Conservation (phyloP, 2,329 filamentous ascomycete genomes). For the Trichoderma sp. region DNA sequence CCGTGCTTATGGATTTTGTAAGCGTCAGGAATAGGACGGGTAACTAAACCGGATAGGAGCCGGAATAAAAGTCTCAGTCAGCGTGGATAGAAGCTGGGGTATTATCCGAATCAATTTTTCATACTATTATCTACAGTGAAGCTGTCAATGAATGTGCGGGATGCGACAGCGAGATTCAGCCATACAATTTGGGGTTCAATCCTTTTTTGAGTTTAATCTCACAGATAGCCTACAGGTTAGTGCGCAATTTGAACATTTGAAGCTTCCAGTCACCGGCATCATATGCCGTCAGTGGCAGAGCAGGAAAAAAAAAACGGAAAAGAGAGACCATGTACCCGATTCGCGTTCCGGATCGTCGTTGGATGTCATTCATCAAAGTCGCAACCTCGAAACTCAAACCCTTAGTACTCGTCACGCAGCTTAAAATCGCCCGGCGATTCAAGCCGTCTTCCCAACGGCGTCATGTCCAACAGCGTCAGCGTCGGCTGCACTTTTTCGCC, state of each 20-base stretch:
- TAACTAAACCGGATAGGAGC: too few species aligned
- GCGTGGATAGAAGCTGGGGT: neutral
- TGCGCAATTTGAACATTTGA: neutral
- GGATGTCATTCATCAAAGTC: neutral
- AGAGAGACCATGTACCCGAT: neutral
- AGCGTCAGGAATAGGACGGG: too few species aligned
- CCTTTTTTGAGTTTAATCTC: neutral
- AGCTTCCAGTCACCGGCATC: neutral
- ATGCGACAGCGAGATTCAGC: neutral
- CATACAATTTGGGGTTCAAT: neutral
- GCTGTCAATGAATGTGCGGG: neutral
- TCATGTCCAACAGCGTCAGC: constrained; percentile 34
- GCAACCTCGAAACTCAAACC: neutral
- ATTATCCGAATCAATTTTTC: neutral
- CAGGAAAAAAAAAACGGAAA: too few species aligned
- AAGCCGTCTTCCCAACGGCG: constrained; percentile 32
- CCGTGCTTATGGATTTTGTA: neutral
- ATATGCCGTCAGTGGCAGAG: neutral
- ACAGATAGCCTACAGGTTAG: neutral
- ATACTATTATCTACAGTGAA: neutral
- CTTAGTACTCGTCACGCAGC: constrained; percentile 27
- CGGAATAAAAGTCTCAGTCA: neutral
- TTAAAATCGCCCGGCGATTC: constrained; percentile 29
- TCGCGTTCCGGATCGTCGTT: neutral
- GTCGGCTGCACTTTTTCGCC: constrained; percentile 32